Base-by-base conservation (phyloP, 2,329 filamentous ascomycete species). In the Claviceps sp. region DNA sequence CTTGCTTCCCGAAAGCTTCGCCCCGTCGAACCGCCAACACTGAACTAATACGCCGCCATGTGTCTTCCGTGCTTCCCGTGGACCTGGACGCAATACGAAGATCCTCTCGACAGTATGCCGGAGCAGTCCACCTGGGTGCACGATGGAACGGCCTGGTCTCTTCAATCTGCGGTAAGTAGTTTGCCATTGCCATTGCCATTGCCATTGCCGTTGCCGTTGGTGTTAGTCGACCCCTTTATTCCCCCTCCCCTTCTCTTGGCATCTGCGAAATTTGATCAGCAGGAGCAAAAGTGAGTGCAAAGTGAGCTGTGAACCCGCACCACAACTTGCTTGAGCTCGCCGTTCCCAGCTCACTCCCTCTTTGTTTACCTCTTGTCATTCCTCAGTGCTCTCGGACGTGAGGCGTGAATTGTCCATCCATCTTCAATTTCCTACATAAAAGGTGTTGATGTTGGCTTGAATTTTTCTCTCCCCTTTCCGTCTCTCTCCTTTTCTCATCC, bases 1-100 rank as follows among this genome's bases (percentile, higher is more conserved):
- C 30, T 11, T 34, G 30, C 30, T 34, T 34, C 30, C 9, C 30
- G 30, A 34, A 34, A 11, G 30, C 30, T 8, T 30, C 9, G 30
- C 30, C 8, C 26, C 8, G 8, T 30, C 30, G 8, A 11, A 30
- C 30, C 3, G 30, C 30, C 37, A 8, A 11, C 16, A 40, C 42
- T 42, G 9, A 9, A 13, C 16, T 38, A 30, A n/a, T 9, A 50
- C 36, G 18, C 20, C 50, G 40, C n/a, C 47, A 79, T 79, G 76
- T 80, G 76, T 58, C 66, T 77, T n/a, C 70, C 72, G 5, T 77
- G 73, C 59, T 78, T 76, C 63, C 70, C 74, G 0, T 72, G 61
- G 73, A 75, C 61, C 54, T 75, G 62, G 67, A 73, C 61, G 61
- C 73, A 77, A 54, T 70, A 72, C 36, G 69, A 73, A 54, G 67